Conservation (phyloP, 2,329 filamentous ascomycete species). For the Aspergillus sp. region DNA sequence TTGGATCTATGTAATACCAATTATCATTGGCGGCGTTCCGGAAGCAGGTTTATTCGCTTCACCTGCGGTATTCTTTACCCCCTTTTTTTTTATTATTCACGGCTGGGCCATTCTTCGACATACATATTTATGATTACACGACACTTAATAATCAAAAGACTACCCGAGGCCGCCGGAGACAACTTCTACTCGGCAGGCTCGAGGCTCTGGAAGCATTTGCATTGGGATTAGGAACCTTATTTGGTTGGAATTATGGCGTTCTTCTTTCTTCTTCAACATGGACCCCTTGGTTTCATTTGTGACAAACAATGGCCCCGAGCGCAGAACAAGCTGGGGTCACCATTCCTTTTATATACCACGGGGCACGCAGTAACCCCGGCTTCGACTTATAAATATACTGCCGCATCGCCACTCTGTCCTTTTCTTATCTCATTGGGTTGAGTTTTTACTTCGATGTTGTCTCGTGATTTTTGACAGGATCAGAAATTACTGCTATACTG, state of each 20-base stretch:
- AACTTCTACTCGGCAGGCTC: constrained; percentile 20
- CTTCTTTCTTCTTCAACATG: constrained; percentile 3
- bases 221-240: constrained; percentile 19
- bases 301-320: background rate
- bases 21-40: constrained; percentile 25
- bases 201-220: constrained; percentile 20
- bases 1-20: constrained; percentile 48
- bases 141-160: constrained; percentile 13
- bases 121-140: constrained; percentile 16
- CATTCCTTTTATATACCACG: constrained; percentile 7
- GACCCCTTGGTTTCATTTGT: constrained; percentile 1
- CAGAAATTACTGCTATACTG: background rate
- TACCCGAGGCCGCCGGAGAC: constrained; percentile 13
- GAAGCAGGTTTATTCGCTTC: constrained; percentile 9
- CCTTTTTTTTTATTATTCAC: constrained; percentile 11
- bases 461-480: constrained; percentile 1
- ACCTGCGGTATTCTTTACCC: constrained; percentile 9
- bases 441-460: background rate
- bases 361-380: constrained; percentile 8
- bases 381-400: constrained; percentile 8
- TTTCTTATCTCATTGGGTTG: background rate
- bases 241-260: constrained; percentile 16
- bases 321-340: background rate
- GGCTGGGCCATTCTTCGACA: constrained; percentile 18
- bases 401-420: constrained; percentile 7